Evolutionary conservation across 441 rosid species (phyloP).

Genomic region (Mallotus repandus): DNA sequence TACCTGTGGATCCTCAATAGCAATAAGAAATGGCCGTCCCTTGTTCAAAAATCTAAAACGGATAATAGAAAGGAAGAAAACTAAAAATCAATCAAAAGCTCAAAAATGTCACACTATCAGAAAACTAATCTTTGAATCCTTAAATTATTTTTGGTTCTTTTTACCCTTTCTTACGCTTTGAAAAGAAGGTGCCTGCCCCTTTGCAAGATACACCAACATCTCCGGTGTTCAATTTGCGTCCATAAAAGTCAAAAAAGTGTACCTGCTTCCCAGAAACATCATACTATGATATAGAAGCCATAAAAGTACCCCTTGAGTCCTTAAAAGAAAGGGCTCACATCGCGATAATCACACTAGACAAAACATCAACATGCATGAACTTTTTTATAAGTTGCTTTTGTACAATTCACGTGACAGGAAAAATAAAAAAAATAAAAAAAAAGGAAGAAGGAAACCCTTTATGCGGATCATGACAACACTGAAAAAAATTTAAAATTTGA

Average conservation of each 20-base stretch:
- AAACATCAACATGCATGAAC: background rate
- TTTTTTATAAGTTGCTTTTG: background rate
- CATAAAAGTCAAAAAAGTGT: conserved; percentile 83
- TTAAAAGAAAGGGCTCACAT: background rate
- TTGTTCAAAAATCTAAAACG: conserved; percentile 53
- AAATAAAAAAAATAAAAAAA: no score
- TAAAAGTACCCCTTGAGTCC: background rate
- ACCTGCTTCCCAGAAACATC: conserved; percentile 45
- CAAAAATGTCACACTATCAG: background rate
- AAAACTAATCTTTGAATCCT: background rate
- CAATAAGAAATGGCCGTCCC: conserved; percentile 68
- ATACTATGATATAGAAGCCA: background rate
- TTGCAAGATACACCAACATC: conserved; percentile 91
- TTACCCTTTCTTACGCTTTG: conserved; percentile 77
- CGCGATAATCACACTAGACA: background rate
- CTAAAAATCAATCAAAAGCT: conserved; percentile 5
- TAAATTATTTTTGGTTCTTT: background rate
- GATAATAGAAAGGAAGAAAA: conserved; percentile 2
- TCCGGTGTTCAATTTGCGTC: conserved; percentile 66
- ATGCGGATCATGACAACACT: background rate
- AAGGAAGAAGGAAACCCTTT: background rate
- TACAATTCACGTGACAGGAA: background rate
- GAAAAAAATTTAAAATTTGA: background rate
- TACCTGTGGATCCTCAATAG: conserved; percentile 96
- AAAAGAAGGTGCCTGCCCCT: conserved; percentile 57